A percentile compares a stretch with the other conserved stretches of the same genome.
Evolutionary conservation across 1,139 yeast species (phyloP).

Genomic region (Nakaseomyces delphensis): DNA sequence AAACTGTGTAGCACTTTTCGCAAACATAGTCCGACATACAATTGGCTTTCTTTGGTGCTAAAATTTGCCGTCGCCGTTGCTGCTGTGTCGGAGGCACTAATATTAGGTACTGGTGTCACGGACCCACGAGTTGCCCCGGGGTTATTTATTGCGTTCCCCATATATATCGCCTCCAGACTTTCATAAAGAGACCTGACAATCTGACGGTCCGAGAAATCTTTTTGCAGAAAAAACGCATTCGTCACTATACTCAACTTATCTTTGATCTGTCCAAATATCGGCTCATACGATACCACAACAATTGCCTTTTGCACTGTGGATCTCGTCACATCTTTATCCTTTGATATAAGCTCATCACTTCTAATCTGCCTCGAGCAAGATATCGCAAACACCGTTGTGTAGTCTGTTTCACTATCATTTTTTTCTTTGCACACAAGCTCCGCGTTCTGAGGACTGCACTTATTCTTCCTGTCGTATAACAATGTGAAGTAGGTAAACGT

Average conservation of each 20-base stretch:
- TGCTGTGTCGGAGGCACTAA: background rate
- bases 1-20: constrained; percentile 56
- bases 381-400: constrained; percentile 78
- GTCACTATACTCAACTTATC: constrained; percentile 89
- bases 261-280: constrained; percentile 77
- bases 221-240: constrained; percentile 74
- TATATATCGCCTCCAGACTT: constrained; percentile 50
- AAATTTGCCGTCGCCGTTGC: constrained; percentile 2
- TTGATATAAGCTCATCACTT: constrained; percentile 49
- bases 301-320: constrained; percentile 88
- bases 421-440: constrained; percentile 11
- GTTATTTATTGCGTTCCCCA: background rate
- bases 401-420: constrained; percentile 32
- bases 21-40: constrained; percentile 69
- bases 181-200: constrained; percentile 65
- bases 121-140: constrained; percentile 38
- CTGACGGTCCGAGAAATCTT: constrained; percentile 59
- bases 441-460: constrained; percentile 24
- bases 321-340: constrained; percentile 65
- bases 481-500: constrained; percentile 87
- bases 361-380: constrained; percentile 84
- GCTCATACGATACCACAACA: constrained; percentile 79
- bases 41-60: constrained; percentile 39
- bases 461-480: constrained; percentile 54
- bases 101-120: constrained; percentile 55